phyloP scores from a whole-genome alignment of 805 yeast species.

The Danielia reshetovae region DNA sequence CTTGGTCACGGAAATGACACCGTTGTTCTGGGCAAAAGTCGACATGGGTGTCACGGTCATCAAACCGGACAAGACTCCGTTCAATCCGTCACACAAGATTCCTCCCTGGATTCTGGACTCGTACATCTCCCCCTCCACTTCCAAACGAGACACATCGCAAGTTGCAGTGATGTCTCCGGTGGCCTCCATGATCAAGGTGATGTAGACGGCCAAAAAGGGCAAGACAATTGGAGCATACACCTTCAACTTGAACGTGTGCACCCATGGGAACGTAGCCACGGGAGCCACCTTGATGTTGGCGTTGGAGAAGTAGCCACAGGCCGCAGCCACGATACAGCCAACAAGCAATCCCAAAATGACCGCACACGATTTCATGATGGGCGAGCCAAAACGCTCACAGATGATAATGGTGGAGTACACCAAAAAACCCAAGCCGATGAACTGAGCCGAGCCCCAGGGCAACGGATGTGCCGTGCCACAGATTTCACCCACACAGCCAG shows the following conservation, averaged over 20 bases:
- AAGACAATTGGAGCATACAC: conserved; percentile 84
- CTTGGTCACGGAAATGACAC: conserved; percentile 88
- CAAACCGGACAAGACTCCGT: conserved; percentile 72
- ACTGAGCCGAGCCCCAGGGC: conserved; percentile 84
- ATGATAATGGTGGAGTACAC: conserved; percentile 72
- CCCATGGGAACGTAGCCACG: conserved; percentile 83
- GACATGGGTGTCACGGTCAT: conserved; percentile 87
- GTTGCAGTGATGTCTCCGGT: conserved; percentile 95
- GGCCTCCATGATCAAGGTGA: conserved; percentile 86
- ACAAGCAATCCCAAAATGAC: conserved; percentile 79
- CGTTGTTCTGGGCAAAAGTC: conserved; percentile 92
- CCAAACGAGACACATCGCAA: conserved; percentile 82
- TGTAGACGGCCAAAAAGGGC: conserved; percentile 79
- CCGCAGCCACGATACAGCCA: conserved; percentile 92
- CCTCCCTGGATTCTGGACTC: conserved; percentile 93
- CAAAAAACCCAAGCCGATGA: conserved; percentile 81
- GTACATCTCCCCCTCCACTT: conserved; percentile 75
- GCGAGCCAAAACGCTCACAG: conserved; percentile 86
- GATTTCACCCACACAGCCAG: conserved; percentile 45
- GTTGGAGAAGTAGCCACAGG: conserved; percentile 72
- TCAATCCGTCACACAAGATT: conserved; percentile 81
- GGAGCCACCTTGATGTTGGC: conserved; percentile 65
- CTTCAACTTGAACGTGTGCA: conserved; percentile 69
- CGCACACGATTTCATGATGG: conserved; percentile 92
- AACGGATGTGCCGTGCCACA: conserved; percentile 20